Percentiles rank a stretch among this genome's conserved stretches.
These are phyloP conservation scores for Aulographum hederae DNA, from an alignment of 2,329 filamentous ascomycete genomes.

Conservation along the genomic window DNA sequence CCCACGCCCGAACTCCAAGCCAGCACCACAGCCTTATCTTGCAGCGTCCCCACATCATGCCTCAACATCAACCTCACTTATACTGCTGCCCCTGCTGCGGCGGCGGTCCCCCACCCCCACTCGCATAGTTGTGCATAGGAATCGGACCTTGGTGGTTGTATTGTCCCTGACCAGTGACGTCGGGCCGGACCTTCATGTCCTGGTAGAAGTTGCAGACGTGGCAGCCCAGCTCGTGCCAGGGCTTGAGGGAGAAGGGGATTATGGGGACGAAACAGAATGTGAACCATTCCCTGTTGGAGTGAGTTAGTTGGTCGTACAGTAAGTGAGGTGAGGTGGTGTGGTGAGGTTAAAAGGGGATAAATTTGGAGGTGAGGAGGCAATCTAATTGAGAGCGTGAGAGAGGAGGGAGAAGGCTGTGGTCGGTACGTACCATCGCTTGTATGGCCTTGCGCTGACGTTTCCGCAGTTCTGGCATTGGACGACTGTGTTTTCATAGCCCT, in stretches of 20 bases:
- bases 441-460: conserved; percentile 25
- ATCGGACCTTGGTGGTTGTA: too few relatives aligned
- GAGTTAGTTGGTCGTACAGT: neutral
- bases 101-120: too few relatives aligned
- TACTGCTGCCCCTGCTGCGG: too few relatives aligned
- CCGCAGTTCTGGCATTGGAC: conserved; percentile 34
- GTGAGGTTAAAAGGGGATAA: neutral
- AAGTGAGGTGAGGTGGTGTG: neutral
- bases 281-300: conserved; percentile 39
- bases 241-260: conserved; percentile 45
- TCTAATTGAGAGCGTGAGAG: too few relatives aligned
- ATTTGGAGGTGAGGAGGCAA: too few relatives aligned
- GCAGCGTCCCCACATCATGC: too few relatives aligned
- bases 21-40: too few relatives aligned
- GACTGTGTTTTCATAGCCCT: conserved; percentile 29
- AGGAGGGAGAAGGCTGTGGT: too few relatives aligned
- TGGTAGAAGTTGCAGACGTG: conserved; percentile 62
- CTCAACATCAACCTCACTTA: too few relatives aligned
- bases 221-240: conserved; percentile 47
- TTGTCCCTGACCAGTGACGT: too few relatives aligned
- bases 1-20: too few relatives aligned
- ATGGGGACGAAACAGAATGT: conserved; percentile 65
- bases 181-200: conserved; percentile 30
- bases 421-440: conserved; percentile 24
- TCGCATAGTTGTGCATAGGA: too few relatives aligned